phyloP scores from a whole-genome alignment of 75 land plant species.

The Cryptomeria japonica region DNA sequence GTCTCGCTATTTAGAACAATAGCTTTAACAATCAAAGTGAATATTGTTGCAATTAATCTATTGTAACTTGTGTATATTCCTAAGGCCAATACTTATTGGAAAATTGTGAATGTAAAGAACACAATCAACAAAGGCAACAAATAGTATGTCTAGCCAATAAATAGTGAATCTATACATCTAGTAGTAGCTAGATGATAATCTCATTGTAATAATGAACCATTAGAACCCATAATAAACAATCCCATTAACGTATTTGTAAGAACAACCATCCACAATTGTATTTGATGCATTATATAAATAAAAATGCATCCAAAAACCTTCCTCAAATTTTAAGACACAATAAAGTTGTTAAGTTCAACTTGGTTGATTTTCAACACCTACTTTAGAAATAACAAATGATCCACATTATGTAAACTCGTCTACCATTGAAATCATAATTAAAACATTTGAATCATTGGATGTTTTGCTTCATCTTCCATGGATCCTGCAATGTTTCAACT shows the following conservation, averaged over 20 bases:
- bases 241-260: conserved; percentile 46
- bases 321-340: conserved; percentile 70
- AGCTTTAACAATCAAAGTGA: conserved; percentile 39
- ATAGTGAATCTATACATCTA: conserved; percentile 42
- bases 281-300: conserved; percentile 34
- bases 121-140: conserved; percentile 57
- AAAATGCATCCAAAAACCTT: conserved; percentile 65
- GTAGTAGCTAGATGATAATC: conserved; percentile 47
- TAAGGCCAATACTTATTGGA: conserved; percentile 31
- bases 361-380: conserved; percentile 60
- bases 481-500: too few species aligned
- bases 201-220: conserved; percentile 48
- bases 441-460: too few species aligned
- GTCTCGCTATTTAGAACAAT: conserved; percentile 15
- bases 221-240: conserved; percentile 50
- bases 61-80: conserved; percentile 55
- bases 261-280: conserved; percentile 47
- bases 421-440: too few species aligned
- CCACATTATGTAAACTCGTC: too few species aligned
- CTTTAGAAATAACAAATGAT: conserved; percentile 68
- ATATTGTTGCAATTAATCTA: conserved; percentile 52
- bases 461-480: too few species aligned
- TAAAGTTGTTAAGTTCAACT: too few species aligned
- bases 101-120: conserved; percentile 54
- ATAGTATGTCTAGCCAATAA: conserved; percentile 56